Evolutionary conservation across 83 land plant genomes (phyloP), one percentile per base, ranked within the genome.

Genomic region (Larix sibirica): DNA sequence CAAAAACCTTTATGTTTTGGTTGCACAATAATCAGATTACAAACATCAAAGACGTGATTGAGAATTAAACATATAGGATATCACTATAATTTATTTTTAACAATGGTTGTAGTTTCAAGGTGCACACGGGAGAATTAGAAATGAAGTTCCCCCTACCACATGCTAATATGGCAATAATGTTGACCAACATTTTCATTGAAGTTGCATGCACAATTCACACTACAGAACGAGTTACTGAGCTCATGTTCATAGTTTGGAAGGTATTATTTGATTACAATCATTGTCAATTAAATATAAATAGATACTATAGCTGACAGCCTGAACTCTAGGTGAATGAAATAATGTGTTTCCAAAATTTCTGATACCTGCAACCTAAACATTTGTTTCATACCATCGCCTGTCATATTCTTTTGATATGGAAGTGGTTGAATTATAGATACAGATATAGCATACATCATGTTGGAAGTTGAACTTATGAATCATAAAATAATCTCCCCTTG

Each of bases 401-500:
- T 36, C 38, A 26, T 65, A 66, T 66, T 66, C 42, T 69, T 16
- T 69, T 36, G 16, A 33, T 69, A 40, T 31, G 73, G 40, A 69
- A 4, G 8, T 33, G 44, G 38, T 17, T 69, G 4, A 69, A 33
- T 17, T 36, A 69, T 69, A 69, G 18, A 24, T 31, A 14, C 38
- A 40, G 7, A 33, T 36, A 18, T 38, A 18, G 74, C 36, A 36
- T 38, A 69, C 73, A 31, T 18, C 20, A 38, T 70, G 74, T 18
- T 18, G 44, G 42, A 70, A 36, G 74, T 33, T 70, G 74, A 70
- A 18, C 40, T 6, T 70, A n/a, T 68, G 28, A 17, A 31, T 77
- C 63, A 50, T 38, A 88, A 63, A 79, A 88, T 88, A 63, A 89
- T 89, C 74, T 89, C 91, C 26, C 88, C 87, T 60, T 84, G 91